These are phyloP conservation scores for Pseudocercospora eumusae DNA, from an alignment of 2,329 filamentous ascomycete genomes.

Conservation along the genomic window DNA sequence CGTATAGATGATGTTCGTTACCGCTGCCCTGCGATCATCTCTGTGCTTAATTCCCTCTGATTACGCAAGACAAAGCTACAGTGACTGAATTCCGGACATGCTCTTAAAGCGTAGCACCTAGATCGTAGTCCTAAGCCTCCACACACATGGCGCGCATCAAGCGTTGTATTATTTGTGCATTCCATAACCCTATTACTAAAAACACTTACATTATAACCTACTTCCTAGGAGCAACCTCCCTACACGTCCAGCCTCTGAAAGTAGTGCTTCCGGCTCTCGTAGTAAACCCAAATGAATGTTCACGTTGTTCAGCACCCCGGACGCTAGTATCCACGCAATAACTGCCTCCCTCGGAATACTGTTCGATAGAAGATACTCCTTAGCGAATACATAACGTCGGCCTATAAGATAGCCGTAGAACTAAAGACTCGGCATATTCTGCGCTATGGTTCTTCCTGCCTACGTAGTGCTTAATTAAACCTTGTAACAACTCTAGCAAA, in stretches of 20 bases:
- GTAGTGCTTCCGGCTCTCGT: background rate
- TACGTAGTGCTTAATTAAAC: background rate
- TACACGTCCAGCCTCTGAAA: constrained; percentile 1
- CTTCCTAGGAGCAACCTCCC: constrained; percentile 1
- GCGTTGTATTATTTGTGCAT: constrained; percentile 2
- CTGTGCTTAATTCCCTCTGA: background rate
- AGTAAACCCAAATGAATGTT: constrained; percentile 3
- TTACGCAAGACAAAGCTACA: background rate
- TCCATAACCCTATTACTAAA: background rate
- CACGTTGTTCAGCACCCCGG: background rate
- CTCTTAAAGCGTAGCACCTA: background rate
- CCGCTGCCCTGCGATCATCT: background rate
- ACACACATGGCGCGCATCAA: constrained; percentile 10
- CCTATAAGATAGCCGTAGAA: constrained; percentile 12
- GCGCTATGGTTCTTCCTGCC: background rate
- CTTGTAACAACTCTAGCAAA: background rate
- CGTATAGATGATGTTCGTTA: background rate
- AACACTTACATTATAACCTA: background rate
- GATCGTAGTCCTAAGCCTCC: constrained; percentile 10
- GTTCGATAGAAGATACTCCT: constrained; percentile 11
- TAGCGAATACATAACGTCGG: constrained; percentile 7
- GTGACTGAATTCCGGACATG: constrained; percentile 1
- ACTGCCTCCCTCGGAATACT: constrained; percentile 8
- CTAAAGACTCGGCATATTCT: constrained; percentile 5
- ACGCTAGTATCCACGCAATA: constrained; percentile 4